Evolutionary conservation across 2,329 filamentous ascomycete species (phyloP), one percentile per base, ranked within the genome.

Genomic region (Fonsecaea monophora): DNA sequence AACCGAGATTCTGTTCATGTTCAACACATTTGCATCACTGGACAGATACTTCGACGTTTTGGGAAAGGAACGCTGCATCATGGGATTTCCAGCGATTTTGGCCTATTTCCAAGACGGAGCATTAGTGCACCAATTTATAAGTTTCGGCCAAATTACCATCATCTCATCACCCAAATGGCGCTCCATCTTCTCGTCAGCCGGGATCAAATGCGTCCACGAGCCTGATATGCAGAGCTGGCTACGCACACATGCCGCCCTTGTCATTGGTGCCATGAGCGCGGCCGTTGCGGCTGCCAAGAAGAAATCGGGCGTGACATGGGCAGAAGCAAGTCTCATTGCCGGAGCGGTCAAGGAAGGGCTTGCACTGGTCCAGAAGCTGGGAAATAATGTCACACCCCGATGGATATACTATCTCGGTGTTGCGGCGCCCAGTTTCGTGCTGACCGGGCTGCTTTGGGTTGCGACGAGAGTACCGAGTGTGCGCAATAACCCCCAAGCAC

Each of bases 191-290:
- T 64, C 62, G 42, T 10, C 62, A 8, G 62, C 62, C 59, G 62
- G 62, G 25, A 64, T 64, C 25, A 10, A 10, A 25, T 64, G 62
- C 53, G 62, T 64, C 40, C 54, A 64, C 55, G 42, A 64, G 62
- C 62, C 62, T 53, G 62, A 64, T 40, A 64, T 64, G 62, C 62
- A 64, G 25, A 64, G 62, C 62, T 64, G 62, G 62, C 55, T 64
- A 64, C 62, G 62, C 55, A 64, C 62, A 64, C 62, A 64, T 53
- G 62, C 62, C 62, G 62, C 32, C 55, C 15, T 64, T 15, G 62
- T 53, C 62, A 54, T 64, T 8, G 62, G 62, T 30, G n/a, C 59
- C 21, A 59, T 64, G 62, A 60, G 62, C 42, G 53, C 53, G 60
- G 32, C 53, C 53, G 53, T 63, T 56, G 53, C 60, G 15, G 60